Percentiles rank a stretch among this genome's conserved stretches.
Evolutionary conservation across 2,329 filamentous ascomycete genomes (phyloP).

Genomic region (Myriosclerotinia duriaeana): DNA sequence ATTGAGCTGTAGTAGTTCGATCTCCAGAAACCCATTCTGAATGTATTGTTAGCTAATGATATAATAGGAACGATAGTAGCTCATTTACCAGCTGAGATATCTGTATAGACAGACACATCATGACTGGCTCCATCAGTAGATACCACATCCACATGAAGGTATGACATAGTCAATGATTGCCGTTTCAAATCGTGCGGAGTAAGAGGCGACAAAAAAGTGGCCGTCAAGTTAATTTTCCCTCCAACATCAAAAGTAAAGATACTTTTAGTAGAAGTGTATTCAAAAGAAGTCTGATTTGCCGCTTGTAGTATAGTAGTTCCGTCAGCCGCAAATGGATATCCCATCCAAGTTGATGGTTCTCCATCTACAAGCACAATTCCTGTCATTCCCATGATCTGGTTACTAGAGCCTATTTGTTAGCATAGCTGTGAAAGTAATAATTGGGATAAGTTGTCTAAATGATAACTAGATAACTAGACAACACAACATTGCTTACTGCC

Average conservation of each 20-base stretch:
- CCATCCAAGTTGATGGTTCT: constrained; percentile 62
- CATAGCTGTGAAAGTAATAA: not conserved
- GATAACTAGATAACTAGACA: not conserved
- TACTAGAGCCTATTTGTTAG: constrained; percentile 43
- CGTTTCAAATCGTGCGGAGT: constrained; percentile 64
- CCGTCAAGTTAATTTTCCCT: constrained; percentile 60
- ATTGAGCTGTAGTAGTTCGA: constrained; percentile 54
- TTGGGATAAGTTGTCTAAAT: not conserved
- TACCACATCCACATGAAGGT: constrained; percentile 61
- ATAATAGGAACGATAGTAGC: too few relatives aligned
- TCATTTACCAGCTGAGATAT: constrained; percentile 64
- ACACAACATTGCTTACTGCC: constrained; percentile 53
- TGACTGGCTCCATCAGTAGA: constrained; percentile 63
- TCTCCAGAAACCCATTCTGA: constrained; percentile 74
- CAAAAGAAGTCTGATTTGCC: constrained; percentile 61
- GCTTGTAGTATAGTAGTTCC: constrained; percentile 34
- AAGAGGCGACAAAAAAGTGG: constrained; percentile 70
- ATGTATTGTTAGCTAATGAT: not conserved
- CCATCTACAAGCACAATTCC: constrained; percentile 70
- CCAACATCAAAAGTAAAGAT: constrained; percentile 67
- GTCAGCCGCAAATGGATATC: constrained; percentile 48
- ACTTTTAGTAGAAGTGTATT: constrained; percentile 72
- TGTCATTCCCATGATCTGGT: constrained; percentile 61
- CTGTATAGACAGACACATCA: constrained; percentile 68
- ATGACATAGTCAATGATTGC: constrained; percentile 70